phyloP scores from a whole-genome alignment of 495 filamentous ascomycete species.

The Penicillium goetzii region DNA sequence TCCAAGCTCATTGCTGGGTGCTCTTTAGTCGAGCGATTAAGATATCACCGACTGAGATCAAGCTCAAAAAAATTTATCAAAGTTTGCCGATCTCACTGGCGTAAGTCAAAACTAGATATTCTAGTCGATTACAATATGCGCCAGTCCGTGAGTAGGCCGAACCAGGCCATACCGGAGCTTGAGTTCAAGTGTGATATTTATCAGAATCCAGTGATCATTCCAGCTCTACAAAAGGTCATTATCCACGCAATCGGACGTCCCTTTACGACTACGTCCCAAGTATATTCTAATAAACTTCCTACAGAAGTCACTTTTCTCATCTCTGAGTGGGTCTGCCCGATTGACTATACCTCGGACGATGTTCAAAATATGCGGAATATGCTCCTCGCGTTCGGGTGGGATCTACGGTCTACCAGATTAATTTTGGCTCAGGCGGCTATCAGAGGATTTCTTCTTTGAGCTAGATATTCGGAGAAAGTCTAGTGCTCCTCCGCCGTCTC shows the following conservation, averaged over 20 bases:
- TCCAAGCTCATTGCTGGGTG: background rate
- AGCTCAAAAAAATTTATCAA: constrained; percentile 7
- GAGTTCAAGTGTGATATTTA: constrained; percentile 7
- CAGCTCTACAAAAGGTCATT: constrained; percentile 13
- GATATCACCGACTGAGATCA: background rate
- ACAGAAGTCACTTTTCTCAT: constrained; percentile 15
- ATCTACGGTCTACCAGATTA: constrained; percentile 12
- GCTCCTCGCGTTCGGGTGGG: constrained; percentile 18
- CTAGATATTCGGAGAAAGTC: background rate
- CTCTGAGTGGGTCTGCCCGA: constrained; percentile 11
- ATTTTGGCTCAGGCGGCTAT: constrained; percentile 16
- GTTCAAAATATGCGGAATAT: constrained; percentile 15
- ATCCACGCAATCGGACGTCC: background rate
- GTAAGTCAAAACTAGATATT: background rate
- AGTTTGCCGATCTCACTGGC: constrained; percentile 14
- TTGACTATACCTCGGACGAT: constrained; percentile 7
- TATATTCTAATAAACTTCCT: constrained; percentile 7
- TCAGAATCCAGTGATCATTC: constrained; percentile 14
- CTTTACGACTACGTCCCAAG: background rate
- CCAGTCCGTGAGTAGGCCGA: background rate
- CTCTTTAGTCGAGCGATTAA: background rate
- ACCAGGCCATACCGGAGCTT: background rate
- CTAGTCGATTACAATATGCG: background rate
- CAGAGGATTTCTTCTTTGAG: constrained; percentile 18
- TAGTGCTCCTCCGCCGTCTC: constrained; percentile 7